Base-by-base conservation (phyloP, 441 rosid genomes). In the Erysimum pusillum region DNA sequence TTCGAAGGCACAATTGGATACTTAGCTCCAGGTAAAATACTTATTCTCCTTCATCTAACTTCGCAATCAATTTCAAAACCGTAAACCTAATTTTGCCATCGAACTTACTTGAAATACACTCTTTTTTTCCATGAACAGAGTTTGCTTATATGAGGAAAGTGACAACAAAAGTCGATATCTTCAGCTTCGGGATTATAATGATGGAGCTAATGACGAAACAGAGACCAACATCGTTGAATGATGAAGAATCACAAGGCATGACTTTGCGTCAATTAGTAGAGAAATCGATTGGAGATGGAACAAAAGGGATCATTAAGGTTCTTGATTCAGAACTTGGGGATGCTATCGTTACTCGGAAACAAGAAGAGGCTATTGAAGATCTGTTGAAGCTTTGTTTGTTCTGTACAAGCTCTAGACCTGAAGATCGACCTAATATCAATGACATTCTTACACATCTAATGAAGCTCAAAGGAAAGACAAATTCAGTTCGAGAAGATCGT, bases 1-100 rank as follows among this genome's bases (percentile, higher is more conserved):
- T 92, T 92, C 67, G 73, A 88, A 73, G 98, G 97, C 84, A 94
- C 97, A 5, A 83, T 92, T 28, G 98, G 98, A 73, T 94, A 94
- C 87, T 59, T 94, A 81, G 98, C 97, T 72, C 98, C 98, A 77
- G 97, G 97, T 94, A 62, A 7, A 39, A 3, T 12, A 15, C 31
- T 14, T 13, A 46, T 7, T 48, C n/a, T 56, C 42, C 12, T 6
- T 15, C 6, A 38, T 36, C n/a, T 22, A 48, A 41, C 34, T 32
- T 31, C 18, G 8, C 13, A 7, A 41, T 57, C 12, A 34, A 38
- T 20, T 60, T 58, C 12, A 2, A 31, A 53, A 18, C 12, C 20
- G 9, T 46, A 46, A 20, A 12, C 36, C 32, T 54, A 12, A 8
- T 22, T 39, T 4, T 10, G 39, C 38, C 25, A 39, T 25, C 12